Evolutionary conservation across 2,329 filamentous ascomycete species (phyloP).

Genomic region (Xylaria sp.): DNA sequence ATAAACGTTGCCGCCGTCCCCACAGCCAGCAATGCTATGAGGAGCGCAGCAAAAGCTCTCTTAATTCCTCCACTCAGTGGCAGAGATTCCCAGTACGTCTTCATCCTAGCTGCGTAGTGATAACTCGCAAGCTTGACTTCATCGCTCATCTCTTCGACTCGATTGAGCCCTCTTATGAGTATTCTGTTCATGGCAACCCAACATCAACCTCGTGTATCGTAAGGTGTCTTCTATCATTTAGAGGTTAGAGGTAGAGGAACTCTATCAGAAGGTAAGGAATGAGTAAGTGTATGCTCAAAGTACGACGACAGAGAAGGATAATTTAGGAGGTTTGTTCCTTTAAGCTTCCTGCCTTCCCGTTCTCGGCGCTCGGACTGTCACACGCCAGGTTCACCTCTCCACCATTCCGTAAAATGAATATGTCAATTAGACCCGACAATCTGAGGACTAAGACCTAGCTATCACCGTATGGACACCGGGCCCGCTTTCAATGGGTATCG

Average conservation of each 20-base stretch:
- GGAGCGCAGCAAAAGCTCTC: constrained; percentile 18
- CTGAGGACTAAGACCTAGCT: constrained; percentile 17
- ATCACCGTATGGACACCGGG: constrained; percentile 3
- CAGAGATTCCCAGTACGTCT: constrained; percentile 25
- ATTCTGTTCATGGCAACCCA: constrained; percentile 17
- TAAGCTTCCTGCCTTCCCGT: constrained; percentile 25
- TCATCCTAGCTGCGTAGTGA: constrained; percentile 24
- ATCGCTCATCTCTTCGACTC: constrained; percentile 23
- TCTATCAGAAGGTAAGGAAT: background rate
- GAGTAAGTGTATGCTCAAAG: background rate
- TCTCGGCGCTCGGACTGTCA: constrained; percentile 29
- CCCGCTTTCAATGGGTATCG: constrained; percentile 34
- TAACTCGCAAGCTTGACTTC: constrained; percentile 20
- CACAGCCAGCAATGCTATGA: constrained; percentile 29
- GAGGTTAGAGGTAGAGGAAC: background rate
- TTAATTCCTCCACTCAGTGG: constrained; percentile 8
- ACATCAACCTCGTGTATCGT: background rate
- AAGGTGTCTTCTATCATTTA: background rate
- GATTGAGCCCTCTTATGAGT: constrained; percentile 20
- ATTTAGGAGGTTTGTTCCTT: background rate
- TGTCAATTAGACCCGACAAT: constrained; percentile 33
- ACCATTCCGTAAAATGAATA: constrained; percentile 22
- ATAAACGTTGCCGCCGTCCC: constrained; percentile 26
- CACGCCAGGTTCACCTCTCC: background rate
- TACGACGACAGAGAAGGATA: too few relatives aligned